phyloP scores from a whole-genome alignment of 108 stramenopile species.

The Nannochloropsis salina region DNA sequence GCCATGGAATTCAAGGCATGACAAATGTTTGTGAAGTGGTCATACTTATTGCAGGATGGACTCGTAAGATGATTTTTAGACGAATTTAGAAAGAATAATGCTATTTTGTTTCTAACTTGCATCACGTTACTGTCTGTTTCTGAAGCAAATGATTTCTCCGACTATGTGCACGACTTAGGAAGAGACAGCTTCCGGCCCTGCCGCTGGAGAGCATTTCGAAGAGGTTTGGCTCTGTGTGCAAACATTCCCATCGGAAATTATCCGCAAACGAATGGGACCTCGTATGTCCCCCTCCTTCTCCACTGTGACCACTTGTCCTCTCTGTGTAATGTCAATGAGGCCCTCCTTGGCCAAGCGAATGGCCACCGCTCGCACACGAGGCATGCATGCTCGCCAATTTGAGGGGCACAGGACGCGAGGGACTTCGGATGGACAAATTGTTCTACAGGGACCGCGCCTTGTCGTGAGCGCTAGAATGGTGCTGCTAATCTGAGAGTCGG shows the following conservation, averaged over 20 bases:
- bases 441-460: not conserved
- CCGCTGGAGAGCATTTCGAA: not conserved
- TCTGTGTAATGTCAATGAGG: not conserved
- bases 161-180: not conserved
- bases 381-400: not conserved
- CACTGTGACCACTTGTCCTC: not conserved
- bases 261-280: not conserved
- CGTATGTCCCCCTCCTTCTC: not conserved
- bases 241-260: no score
- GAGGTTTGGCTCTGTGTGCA: no score
- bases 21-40: no score
- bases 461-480: not conserved
- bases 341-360: constrained; percentile 19
- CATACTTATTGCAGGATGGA: no score
- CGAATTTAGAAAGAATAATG: not conserved
- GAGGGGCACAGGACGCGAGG: not conserved
- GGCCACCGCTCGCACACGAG: constrained; percentile 2
- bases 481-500: not conserved
- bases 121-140: not conserved
- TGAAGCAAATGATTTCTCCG: not conserved
- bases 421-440: not conserved
- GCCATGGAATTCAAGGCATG: no score
- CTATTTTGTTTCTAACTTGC: not conserved
- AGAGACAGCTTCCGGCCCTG: not conserved
- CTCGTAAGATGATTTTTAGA: no score